A percentile compares a stretch with the other conserved stretches of the same genome.
Evolutionary conservation across 148 eudicot genomes (phyloP).

Genomic region (Agrostemma githago): DNA sequence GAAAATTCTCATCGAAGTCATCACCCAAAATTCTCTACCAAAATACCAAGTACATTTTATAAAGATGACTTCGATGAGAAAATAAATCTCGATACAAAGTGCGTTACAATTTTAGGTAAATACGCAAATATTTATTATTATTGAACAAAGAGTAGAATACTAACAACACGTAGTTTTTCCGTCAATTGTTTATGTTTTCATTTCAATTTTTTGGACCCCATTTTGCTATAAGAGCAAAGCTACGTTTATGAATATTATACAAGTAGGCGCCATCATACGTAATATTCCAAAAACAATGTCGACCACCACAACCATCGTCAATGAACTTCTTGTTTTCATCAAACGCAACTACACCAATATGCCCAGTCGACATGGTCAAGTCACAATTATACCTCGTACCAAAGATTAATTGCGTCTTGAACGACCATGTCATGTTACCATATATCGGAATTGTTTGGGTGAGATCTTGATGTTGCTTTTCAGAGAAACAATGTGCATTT

Average conservation of each 20-base stretch:
- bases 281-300: conserved; percentile 6
- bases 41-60: too few relatives aligned
- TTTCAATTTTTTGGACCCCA: neutral
- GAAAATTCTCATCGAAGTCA: too few relatives aligned
- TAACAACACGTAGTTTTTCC: neutral
- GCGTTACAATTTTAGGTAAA: too few relatives aligned
- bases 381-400: neutral
- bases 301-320: conserved; percentile 3
- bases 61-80: too few relatives aligned
- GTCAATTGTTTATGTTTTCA: neutral
- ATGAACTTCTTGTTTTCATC: neutral
- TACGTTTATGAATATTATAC: neutral
- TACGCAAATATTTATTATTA: too few relatives aligned
- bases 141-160: too few relatives aligned
- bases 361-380: neutral
- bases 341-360: neutral
- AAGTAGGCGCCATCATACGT: neutral
- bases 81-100: too few relatives aligned
- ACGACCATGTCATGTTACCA: neutral
- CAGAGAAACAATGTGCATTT: neutral
- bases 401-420: neutral
- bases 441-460: neutral
- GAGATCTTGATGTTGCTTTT: neutral
- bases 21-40: too few relatives aligned
- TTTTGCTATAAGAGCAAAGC: neutral